Conservation (phyloP, 2,329 filamentous ascomycete genomes). For the Lecanicillium sp. region DNA sequence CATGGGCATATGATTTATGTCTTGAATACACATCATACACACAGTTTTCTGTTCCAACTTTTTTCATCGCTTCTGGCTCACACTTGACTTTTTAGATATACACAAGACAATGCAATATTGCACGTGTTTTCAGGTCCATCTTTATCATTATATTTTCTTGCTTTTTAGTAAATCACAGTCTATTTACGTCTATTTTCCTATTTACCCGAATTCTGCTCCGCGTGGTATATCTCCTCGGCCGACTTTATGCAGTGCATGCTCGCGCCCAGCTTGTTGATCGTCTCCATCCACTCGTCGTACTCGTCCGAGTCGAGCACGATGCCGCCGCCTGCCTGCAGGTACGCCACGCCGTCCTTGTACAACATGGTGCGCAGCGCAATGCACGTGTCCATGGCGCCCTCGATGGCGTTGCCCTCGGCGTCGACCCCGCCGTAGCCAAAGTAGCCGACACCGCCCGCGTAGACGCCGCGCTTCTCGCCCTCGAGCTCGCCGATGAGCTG, state of each 20-base stretch:
- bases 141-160: too few species aligned
- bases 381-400: conserved; percentile 88
- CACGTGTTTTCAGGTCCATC: too few species aligned
- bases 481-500: conserved; percentile 94
- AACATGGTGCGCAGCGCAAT: conserved; percentile 86
- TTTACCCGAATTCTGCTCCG: conserved; percentile 28
- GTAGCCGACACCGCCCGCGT: conserved; percentile 93
- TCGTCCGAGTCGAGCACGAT: conserved; percentile 93
- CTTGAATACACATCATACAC: too few species aligned
- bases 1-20: too few species aligned
- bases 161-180: too few species aligned
- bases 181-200: conserved; percentile 11
- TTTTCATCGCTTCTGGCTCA: too few species aligned
- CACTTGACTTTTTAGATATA: too few species aligned
- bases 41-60: too few species aligned
- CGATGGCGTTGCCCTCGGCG: conserved; percentile 53
- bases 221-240: conserved; percentile 63
- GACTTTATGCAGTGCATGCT: conserved; percentile 84
- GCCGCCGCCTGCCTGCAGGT: conserved; percentile 83
- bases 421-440: conserved; percentile 80
- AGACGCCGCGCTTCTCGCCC: conserved; percentile 87
- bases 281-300: conserved; percentile 92
- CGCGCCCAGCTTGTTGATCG: conserved; percentile 86
- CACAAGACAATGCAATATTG: too few species aligned
- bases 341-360: conserved; percentile 83